Evolutionary conservation across 2,329 filamentous ascomycete genomes (phyloP).

Genomic region (Phyllosticta citrichinensis): DNA sequence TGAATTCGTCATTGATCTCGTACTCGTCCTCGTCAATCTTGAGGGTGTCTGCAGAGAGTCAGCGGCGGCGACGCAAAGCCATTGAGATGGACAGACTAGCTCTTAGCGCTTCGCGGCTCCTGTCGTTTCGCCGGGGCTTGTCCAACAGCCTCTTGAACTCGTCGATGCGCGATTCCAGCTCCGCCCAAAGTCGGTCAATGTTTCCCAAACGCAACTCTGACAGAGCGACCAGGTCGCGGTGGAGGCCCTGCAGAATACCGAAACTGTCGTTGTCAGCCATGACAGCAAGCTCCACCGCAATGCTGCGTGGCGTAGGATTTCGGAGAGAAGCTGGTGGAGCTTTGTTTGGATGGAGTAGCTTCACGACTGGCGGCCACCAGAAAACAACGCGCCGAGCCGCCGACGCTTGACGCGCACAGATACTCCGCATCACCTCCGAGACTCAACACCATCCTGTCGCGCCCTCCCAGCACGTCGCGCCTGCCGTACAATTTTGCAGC

Average conservation of each 20-base stretch:
- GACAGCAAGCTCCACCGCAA: conserved; percentile 12
- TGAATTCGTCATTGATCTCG: conserved; percentile 75
- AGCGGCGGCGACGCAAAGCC: background rate
- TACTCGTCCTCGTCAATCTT: conserved; percentile 64
- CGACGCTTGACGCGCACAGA: background rate
- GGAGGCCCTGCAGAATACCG: conserved; percentile 70
- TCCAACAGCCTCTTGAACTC: conserved; percentile 64
- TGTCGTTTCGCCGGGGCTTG: conserved; percentile 62
- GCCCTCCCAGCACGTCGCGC: background rate
- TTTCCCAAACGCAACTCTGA: conserved; percentile 61
- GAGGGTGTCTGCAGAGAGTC: conserved; percentile 55
- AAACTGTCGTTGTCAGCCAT: conserved; percentile 70
- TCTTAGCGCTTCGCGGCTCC: conserved; percentile 61
- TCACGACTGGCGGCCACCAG: background rate
- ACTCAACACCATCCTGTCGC: background rate
- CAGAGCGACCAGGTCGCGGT: conserved; percentile 72
- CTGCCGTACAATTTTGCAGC: background rate
- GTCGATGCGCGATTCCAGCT: conserved; percentile 56
- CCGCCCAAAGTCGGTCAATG: conserved; percentile 55
- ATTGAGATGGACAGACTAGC: conserved; percentile 43
- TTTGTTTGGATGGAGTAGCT: conserved; percentile 7
- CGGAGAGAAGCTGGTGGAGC: background rate
- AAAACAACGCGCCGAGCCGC: background rate
- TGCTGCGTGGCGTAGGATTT: background rate
- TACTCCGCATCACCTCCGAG: conserved; percentile 7